Base-by-base conservation (phyloP, 805 yeast genomes). In the Naumovozyma castellii region DNA sequence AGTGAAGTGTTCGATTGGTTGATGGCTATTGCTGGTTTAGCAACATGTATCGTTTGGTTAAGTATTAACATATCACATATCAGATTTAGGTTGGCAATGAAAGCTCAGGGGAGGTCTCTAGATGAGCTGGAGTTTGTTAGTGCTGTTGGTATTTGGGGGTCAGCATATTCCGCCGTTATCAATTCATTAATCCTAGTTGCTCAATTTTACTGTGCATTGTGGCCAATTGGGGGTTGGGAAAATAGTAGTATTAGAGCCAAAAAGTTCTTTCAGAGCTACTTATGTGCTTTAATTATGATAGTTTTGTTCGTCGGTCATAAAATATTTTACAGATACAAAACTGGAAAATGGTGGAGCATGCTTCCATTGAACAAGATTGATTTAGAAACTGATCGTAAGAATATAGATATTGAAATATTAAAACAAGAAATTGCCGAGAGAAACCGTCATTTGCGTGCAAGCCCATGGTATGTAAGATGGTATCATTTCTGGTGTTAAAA, bases 181-280 rank as follows among this genome's bases (percentile, higher is more conserved):
- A 76, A 75, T 56, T 36, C 65, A 31, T 60, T 76, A 43, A 74
- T 80, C 43, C 62, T 80, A 41, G 62, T 71, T 38, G 78, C 82
- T 28, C 84, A 79, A 61, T 80, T 80, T 67, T 80, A 84, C 80
- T 64, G 74, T 43, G 81, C 84, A 3, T 62, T 80, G 37, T 80
- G 66, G 68, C 87, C 86, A 37, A 54, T 73, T 36, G 72, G 73
- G 5, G 67, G 49, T 15, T 47, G 50, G 38, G 34, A 35, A 9
- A 33, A 40, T n/a, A 46, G 61, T 3, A 30, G 57, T 9, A 67
- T 73, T 33, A 59, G 61, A 48, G 75, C 78, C 14, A 51, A 57
- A 34, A 54, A 44, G 18, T 79, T 79, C 65, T 80, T 79, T 66
- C 63, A 67, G 55, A 61, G 69, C 27, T 78, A 75, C 58, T 64